Evolutionary conservation across 805 yeast species (phyloP).

Genomic region (Candida hispaniensis): DNA sequence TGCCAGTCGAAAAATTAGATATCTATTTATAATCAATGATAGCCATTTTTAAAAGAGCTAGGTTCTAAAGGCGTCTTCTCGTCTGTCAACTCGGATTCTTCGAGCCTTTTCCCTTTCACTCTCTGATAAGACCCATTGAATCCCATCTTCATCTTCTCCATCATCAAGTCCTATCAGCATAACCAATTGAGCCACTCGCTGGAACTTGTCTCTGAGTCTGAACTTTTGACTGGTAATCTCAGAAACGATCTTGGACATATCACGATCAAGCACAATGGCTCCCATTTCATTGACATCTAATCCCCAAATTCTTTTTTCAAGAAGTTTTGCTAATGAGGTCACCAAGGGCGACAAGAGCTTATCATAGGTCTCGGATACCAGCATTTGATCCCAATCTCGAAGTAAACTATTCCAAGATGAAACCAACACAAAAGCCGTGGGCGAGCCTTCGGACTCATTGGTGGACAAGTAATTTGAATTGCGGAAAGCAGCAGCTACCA

Average conservation of each 20-base stretch:
- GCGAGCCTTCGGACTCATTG: constrained; percentile 20
- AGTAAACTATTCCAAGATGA: constrained; percentile 54
- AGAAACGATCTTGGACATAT: constrained; percentile 60
- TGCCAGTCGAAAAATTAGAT: no score
- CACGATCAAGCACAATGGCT: constrained; percentile 71
- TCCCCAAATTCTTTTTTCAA: constrained; percentile 60
- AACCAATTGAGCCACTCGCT: constrained; percentile 73
- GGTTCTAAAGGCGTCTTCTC: constrained; percentile 1
- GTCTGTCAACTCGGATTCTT: constrained; percentile 20
- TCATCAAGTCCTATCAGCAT: constrained; percentile 76
- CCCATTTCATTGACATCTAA: constrained; percentile 74
- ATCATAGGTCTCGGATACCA: constrained; percentile 45
- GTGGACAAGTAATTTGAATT: constrained; percentile 33
- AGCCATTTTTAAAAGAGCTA: not conserved
- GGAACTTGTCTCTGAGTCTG: constrained; percentile 63
- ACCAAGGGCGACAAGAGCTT: constrained; percentile 42
- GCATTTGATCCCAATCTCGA: constrained; percentile 52
- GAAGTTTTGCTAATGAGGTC: constrained; percentile 40
- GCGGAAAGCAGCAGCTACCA: constrained; percentile 32
- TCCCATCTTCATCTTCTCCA: constrained; percentile 41
- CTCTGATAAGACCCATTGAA: constrained; percentile 69
- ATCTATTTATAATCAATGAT: no score
- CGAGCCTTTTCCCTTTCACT: constrained; percentile 42
- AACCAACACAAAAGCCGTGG: constrained; percentile 37
- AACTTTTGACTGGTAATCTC: constrained; percentile 58